Percentiles rank a stretch among this genome's conserved stretches.
Evolutionary conservation across 495 filamentous ascomycete genomes (phyloP).

Genomic region (Eremomyces bilateralis): DNA sequence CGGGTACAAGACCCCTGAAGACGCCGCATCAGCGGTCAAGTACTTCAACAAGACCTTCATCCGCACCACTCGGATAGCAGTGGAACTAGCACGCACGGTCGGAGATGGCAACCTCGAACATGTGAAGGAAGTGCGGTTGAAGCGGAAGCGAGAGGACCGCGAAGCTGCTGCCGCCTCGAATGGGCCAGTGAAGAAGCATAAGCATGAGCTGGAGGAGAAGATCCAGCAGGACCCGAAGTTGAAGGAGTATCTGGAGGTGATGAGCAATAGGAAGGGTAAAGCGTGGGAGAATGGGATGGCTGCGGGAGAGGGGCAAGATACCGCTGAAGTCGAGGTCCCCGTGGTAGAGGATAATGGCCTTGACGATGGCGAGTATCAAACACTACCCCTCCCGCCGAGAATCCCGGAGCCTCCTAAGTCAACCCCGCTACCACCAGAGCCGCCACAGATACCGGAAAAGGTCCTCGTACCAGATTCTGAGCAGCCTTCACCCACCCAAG

Average conservation of each 20-base stretch:
- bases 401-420: no score
- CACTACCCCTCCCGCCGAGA: no score
- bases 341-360: not conserved
- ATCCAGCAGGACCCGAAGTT: slow-evolving; percentile 48
- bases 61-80: slow-evolving; percentile 83
- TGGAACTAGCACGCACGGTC: slow-evolving; percentile 82
- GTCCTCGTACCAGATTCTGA: no score
- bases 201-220: slow-evolving; percentile 2
- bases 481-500: no score
- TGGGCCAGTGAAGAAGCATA: not conserved
- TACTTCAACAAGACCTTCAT: slow-evolving; percentile 93
- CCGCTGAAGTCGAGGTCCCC: no score
- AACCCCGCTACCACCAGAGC: no score
- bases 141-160: slow-evolving; percentile 27
- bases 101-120: not conserved
- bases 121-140: slow-evolving; percentile 22
- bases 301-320: no score
- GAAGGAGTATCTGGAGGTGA: slow-evolving; percentile 67
- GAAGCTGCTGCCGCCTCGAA: slow-evolving; percentile 16
- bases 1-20: slow-evolving; percentile 67
- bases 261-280: slow-evolving; percentile 48
- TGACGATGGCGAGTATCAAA: slow-evolving; percentile 32
- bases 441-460: no score
- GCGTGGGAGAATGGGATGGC: slow-evolving; percentile 29
- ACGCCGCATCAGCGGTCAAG: slow-evolving; percentile 60